These are phyloP conservation scores for Candida rishiriensis DNA, from an alignment of 805 yeast genomes.

Conservation along the genomic window DNA sequence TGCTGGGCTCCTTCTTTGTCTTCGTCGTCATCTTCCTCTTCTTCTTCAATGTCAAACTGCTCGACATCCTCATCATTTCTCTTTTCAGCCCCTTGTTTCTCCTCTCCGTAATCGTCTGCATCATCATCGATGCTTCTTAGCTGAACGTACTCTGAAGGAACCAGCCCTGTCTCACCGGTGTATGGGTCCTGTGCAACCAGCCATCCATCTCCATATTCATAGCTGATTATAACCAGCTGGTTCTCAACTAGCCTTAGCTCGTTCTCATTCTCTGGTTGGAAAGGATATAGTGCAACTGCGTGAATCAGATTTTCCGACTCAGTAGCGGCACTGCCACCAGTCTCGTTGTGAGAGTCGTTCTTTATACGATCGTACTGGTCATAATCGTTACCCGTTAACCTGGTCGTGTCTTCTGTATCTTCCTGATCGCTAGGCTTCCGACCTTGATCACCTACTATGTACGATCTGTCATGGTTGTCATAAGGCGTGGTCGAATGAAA, in stretches of 20 bases:
- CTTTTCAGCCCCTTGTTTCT: slow-evolving; percentile 21
- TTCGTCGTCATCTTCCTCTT: slow-evolving; percentile 7
- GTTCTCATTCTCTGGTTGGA: slow-evolving; percentile 90
- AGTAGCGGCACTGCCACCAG: slow-evolving; percentile 10
- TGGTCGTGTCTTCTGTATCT: neutral
- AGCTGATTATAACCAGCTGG: slow-evolving; percentile 78
- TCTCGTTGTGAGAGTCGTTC: neutral
- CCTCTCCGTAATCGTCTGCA: slow-evolving; percentile 18
- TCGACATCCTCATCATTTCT: slow-evolving; percentile 25
- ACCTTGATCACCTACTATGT: too few species aligned
- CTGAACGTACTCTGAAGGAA: slow-evolving; percentile 92
- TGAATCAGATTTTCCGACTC: slow-evolving; percentile 20
- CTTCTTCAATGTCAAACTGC: neutral
- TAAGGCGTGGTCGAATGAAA: too few species aligned
- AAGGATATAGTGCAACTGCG: slow-evolving; percentile 87
- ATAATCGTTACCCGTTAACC: too few species aligned
- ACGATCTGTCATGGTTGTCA: too few species aligned
- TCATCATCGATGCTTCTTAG: slow-evolving; percentile 29
- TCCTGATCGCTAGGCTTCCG: too few species aligned
- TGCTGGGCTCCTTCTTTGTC: slow-evolving; percentile 10
- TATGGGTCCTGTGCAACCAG: slow-evolving; percentile 81
- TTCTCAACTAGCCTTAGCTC: slow-evolving; percentile 78
- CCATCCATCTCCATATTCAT: slow-evolving; percentile 98
- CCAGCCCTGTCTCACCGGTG: slow-evolving; percentile 81
- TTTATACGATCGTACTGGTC: too few species aligned